These are phyloP conservation scores for Psidium friedrichsthalianum DNA, from an alignment of 345 rosid genomes.

Conservation along the genomic window DNA sequence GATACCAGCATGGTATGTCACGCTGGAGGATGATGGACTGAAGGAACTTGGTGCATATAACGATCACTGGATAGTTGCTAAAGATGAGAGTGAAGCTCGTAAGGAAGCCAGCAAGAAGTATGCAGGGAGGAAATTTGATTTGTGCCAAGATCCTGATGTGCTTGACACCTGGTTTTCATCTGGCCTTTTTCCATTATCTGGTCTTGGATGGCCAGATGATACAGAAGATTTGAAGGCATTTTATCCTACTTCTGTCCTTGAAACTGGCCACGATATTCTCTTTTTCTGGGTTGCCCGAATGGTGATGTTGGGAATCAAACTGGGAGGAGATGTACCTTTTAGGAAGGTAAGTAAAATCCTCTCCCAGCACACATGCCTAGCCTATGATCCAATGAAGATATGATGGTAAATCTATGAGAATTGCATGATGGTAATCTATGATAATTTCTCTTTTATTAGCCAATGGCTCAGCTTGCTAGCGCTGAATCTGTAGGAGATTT, in stretches of 20 bases:
- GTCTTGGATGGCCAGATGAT: constrained; percentile 90
- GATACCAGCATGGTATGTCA: constrained; percentile 89
- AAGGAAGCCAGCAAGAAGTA: constrained; percentile 43
- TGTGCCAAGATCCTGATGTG: constrained; percentile 86
- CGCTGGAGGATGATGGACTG: constrained; percentile 58
- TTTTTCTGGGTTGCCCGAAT: constrained; percentile 99
- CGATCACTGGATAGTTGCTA: constrained; percentile 86
- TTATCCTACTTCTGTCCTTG: constrained; percentile 90
- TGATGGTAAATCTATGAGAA: background rate
- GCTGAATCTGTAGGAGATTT: background rate
- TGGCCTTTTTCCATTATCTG: constrained; percentile 79
- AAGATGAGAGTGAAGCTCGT: constrained; percentile 58
- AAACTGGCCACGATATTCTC: constrained; percentile 93
- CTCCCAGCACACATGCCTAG: too few relatives aligned
- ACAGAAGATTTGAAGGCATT: constrained; percentile 79
- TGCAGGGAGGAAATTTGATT: constrained; percentile 61
- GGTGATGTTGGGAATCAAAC: constrained; percentile 84
- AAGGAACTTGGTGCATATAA: constrained; percentile 70
- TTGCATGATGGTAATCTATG: too few relatives aligned
- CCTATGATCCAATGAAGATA: background rate
- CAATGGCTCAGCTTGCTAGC: background rate
- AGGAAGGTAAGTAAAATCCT: constrained; percentile 34
- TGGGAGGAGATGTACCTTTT: constrained; percentile 90
- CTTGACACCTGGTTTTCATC: constrained; percentile 99
- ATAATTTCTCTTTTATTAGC: background rate